Conservation (phyloP, 1,284 basidiomycete genomes). For the Microbotryum saponariae region DNA sequence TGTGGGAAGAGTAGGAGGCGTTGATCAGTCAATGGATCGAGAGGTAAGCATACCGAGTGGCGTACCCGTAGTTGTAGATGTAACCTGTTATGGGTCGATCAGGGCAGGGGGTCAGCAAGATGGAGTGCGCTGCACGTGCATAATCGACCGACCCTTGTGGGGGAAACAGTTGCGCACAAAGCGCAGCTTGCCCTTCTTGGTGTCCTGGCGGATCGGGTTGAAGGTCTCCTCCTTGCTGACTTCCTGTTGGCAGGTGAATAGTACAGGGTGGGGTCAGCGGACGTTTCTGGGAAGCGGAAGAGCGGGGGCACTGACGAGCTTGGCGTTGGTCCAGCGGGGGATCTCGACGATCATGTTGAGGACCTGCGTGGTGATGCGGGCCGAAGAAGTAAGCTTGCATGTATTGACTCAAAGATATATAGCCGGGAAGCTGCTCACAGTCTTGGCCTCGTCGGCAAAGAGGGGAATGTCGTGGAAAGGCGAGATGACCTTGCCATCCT, state of each 20-base stretch:
- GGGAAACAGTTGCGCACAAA: conserved; percentile 99
- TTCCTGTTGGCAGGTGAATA: conserved; percentile 67
- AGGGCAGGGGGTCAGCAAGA: background rate
- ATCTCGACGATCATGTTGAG: conserved; percentile 99
- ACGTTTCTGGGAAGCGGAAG: background rate
- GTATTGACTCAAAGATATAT: too few relatives aligned
- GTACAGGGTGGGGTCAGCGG: background rate
- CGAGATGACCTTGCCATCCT: conserved; percentile 74
- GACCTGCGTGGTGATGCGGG: conserved; percentile 46
- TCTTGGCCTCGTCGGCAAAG: conserved; percentile 80
- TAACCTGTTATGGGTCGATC: conserved; percentile 1
- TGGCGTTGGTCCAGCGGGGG: conserved; percentile 91
- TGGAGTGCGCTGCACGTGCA: conserved; percentile 6
- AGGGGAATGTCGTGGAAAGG: conserved; percentile 95
- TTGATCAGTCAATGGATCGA: background rate
- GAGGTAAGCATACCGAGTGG: background rate
- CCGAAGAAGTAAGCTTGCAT: conserved; percentile 3
- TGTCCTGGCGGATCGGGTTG: conserved; percentile 99
- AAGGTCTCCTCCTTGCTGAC: conserved; percentile 94
- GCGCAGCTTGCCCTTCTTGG: conserved; percentile 91
- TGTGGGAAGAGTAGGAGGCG: conserved; percentile 21
- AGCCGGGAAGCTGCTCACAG: background rate
- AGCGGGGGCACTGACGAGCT: conserved; percentile 16
- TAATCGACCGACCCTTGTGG: conserved; percentile 75
- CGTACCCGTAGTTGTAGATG: conserved; percentile 86